Evolutionary conservation across 129 eudicot species (phyloP), one percentile per base, ranked within the genome.

Genomic region (Helianthus tuberosus): DNA sequence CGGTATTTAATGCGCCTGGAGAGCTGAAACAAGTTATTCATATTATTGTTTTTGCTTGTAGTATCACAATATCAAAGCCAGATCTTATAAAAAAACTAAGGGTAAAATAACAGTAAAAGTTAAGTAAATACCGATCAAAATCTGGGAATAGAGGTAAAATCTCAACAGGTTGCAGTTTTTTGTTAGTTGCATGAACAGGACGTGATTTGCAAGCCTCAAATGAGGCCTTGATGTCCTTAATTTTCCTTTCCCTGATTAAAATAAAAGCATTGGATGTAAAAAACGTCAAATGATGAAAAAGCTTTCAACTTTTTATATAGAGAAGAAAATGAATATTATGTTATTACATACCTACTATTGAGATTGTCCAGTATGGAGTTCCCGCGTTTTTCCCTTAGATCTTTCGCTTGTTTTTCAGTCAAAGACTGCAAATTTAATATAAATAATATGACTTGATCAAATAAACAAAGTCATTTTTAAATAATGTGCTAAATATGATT

Each of bases 391-490:
- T 93, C 98, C 49, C 98, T 87, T 80, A 86, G 64, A 75, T 93
- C 98, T 82, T 85, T 90, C 2, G 96, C 97, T 90, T 90, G 97
- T 69, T 93, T 90, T 74, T 93, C 98, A 77, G 96, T 81, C 53
- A 87, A 63, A 54, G 98, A 86, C 98, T 93, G 91, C 76, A 78
- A 15, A 23, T 50, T 39, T 25, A 65, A 69, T 51, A 50, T 2
- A 10, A n/a, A 5, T 41, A 36, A 70, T 25, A 43, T 10, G 47
- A 66, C 59, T 43, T 66, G 58, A 9, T 75, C 41, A 38, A 69
- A 23, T 38, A 60, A 77, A 70, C 66, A 39, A 70, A 36, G 46
- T 44, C 25, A 77, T 32, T 7, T 54, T 68, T 23, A 29, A 12
- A 17, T 20, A 17, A 55, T n/a, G 32, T 20, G 35, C 8, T 8